Conservation (phyloP, 2,329 filamentous ascomycete species). For the Colletotrichum sp. region DNA sequence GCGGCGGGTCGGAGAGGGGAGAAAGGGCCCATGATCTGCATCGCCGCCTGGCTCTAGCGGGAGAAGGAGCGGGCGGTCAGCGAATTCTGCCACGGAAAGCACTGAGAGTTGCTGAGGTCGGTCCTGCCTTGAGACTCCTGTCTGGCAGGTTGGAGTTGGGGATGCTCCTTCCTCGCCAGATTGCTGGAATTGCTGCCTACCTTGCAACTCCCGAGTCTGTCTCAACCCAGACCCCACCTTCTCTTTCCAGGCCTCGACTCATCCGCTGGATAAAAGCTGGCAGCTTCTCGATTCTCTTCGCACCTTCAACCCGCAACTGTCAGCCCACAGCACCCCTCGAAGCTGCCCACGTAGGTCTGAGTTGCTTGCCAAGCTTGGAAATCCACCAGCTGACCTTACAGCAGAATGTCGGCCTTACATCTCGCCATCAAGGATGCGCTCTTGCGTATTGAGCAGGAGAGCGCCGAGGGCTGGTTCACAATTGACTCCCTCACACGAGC, state of each 20-base stretch:
- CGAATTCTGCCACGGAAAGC: background rate
- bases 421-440: background rate
- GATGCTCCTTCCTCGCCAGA: background rate
- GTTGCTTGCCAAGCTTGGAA: background rate
- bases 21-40: background rate
- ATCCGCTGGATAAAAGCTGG: background rate
- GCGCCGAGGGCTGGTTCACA: background rate
- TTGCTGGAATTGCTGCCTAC: background rate
- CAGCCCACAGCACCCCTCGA: background rate
- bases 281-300: background rate
- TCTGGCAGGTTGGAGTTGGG: background rate
- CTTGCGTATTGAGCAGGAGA: background rate
- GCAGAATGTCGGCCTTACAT: background rate
- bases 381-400: accelerated
- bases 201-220: background rate
- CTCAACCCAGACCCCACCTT: background rate
- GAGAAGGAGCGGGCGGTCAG: background rate
- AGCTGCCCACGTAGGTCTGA: background rate
- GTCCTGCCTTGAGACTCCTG: background rate
- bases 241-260: accelerated
- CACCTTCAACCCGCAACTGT: background rate
- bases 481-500: background rate
- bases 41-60: background rate
- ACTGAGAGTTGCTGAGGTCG: background rate
- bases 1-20: background rate